Evolutionary conservation across 1,139 yeast species (phyloP), one percentile per base, ranked within the genome.

Genomic region (Pichia sp.): DNA sequence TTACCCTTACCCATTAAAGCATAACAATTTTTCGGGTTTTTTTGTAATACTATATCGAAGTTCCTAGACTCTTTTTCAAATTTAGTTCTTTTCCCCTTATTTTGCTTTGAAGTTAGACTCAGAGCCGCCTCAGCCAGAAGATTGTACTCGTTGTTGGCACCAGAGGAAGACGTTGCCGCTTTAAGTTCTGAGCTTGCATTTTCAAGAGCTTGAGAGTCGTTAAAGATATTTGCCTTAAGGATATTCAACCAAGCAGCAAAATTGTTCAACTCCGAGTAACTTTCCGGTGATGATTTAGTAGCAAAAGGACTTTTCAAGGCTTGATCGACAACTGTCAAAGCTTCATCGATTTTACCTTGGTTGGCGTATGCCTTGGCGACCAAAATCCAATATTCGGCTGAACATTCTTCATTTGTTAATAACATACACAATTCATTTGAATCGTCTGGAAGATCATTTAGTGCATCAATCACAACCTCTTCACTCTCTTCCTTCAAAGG

Each of bases 1-100:
- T 91, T 88, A 2, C 98, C 99, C 62, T 88, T 87, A 26, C 96
- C 95, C 55, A 91, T 68, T 51, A 87, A 70, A 1, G 96, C 96
- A 68, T 82, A 80, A 51, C 89, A 78, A 67, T 90, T 90, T 47
- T 56, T 59, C 7, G 72, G 70, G 56, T 77, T 74, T 30, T 67
- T 69, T 56, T 77, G 76, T 55, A 83, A 72, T 41, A 85, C 70
- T 44, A 71, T 67, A 59, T 85, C 85, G 60, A 80, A 76, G 50
- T 78, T 77, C 58, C 82, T 87, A 50, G 83, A 71, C 21, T 91
- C 89, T 53, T 83, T 82, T 49, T 84, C 88, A 50, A 77, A 78
- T 56, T 76, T 66, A 0, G 64, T 57, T 43, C 58, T 59, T 34
- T 61, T 60, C 34, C 56, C 54, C 36, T 57, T 62, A 40, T 59